phyloP scores from a whole-genome alignment of 441 rosid genomes.

The Populus hybrid region DNA sequence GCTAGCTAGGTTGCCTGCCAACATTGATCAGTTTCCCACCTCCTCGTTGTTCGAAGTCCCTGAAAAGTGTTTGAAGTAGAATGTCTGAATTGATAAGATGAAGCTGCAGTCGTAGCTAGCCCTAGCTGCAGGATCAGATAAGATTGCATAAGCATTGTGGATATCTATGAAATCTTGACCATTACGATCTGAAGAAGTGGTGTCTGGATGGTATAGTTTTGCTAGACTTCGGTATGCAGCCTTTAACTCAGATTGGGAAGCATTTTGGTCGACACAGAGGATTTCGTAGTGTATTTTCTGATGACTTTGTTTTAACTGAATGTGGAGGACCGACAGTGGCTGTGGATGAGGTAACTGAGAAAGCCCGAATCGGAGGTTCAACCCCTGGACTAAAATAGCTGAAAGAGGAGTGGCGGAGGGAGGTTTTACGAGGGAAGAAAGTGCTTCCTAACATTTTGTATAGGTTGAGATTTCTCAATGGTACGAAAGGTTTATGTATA shows the following conservation, averaged over 20 bases:
- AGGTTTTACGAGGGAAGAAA: no score
- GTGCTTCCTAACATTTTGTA: no score
- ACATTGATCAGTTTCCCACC: constrained; percentile 37
- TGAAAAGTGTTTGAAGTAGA: neutral
- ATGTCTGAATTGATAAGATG: neutral
- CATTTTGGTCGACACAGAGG: constrained; percentile 18
- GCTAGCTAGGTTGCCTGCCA: constrained; percentile 17
- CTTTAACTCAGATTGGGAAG: constrained; percentile 29
- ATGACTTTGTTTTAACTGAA: neutral
- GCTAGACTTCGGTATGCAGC: constrained; percentile 31
- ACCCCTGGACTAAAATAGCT: no score
- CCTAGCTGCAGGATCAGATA: constrained; percentile 30
- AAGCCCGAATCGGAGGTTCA: no score
- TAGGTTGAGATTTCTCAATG: no score
- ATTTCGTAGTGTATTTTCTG: constrained; percentile 19
- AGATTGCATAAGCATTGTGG: constrained; percentile 30
- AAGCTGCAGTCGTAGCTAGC: constrained; percentile 25
- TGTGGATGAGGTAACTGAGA: neutral
- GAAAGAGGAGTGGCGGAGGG: no score
- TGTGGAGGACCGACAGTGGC: neutral
- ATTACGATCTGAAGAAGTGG: neutral
- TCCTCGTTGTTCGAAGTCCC: constrained; percentile 9
- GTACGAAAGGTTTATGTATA: no score
- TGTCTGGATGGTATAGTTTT: constrained; percentile 35
- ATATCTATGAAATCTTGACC: constrained; percentile 18